phyloP scores from a whole-genome alignment of 2,329 filamentous ascomycete species.

The Fusarium coffeatum region DNA sequence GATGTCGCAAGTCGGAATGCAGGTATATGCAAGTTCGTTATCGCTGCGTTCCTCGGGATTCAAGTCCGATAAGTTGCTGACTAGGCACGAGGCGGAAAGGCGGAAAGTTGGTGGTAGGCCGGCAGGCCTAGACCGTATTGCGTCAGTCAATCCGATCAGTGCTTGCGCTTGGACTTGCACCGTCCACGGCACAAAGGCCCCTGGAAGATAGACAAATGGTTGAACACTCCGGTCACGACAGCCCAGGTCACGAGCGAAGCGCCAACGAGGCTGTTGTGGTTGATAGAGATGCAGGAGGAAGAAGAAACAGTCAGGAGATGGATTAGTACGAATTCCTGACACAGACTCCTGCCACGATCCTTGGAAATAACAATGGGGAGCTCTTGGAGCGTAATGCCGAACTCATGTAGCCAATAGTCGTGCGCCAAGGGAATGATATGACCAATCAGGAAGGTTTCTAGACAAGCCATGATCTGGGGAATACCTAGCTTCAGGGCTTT shows the following conservation, averaged over 20 bases:
- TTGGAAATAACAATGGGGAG: conserved; percentile 31
- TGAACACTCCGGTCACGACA: conserved; percentile 27
- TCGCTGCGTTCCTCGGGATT: conserved; percentile 34
- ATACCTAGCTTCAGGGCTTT: conserved; percentile 28
- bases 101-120: conserved; percentile 24
- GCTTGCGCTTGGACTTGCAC: conserved; percentile 15
- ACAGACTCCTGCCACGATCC: conserved; percentile 42
- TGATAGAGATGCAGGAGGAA: conserved; percentile 34
- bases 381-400: conserved; percentile 12
- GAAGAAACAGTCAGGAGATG: conserved; percentile 42
- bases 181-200: conserved; percentile 43
- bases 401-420: conserved; percentile 19
- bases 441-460: conserved; percentile 19
- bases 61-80: conserved; percentile 35
- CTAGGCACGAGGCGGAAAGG: conserved; percentile 34
- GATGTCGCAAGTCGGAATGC: conserved; percentile 9
- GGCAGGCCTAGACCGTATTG: conserved; percentile 38
- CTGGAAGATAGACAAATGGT: conserved; percentile 22
- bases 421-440: not conserved
- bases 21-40: conserved; percentile 33
- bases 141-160: conserved; percentile 41
- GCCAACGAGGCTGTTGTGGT: conserved; percentile 31
- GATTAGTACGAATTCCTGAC: conserved; percentile 36
- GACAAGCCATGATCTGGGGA: conserved; percentile 32
- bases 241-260: conserved; percentile 28